These are phyloP conservation scores for Orbilia oligospora DNA, from an alignment of 2,329 filamentous ascomycete genomes.

Conservation along the genomic window DNA sequence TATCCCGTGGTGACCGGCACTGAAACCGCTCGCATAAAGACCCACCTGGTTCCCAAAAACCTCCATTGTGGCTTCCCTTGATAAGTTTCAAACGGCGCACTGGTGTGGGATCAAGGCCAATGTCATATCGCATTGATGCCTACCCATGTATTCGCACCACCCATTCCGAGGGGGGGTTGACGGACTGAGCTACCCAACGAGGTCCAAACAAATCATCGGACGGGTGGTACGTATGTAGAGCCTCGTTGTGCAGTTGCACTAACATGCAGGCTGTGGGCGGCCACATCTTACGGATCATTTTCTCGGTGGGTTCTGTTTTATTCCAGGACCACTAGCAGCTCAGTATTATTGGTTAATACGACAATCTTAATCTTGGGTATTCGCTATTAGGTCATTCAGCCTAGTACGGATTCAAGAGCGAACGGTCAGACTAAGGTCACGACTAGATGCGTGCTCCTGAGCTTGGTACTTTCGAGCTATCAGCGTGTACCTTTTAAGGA, in stretches of 20 bases:
- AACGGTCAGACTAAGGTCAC: constrained; percentile 16
- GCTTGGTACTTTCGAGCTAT: too few relatives aligned
- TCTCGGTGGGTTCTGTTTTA: constrained; percentile 12
- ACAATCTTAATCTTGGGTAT: constrained; percentile 33
- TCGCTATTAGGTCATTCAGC: constrained; percentile 9
- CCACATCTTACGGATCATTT: constrained; percentile 39
- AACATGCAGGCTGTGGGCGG: constrained; percentile 5
- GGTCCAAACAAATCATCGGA: constrained; percentile 12
- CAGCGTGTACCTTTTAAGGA: too few relatives aligned
- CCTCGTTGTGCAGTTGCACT: neutral
- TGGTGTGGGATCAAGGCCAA: constrained; percentile 37
- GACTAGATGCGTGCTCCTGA: neutral
- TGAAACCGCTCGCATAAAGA: constrained; percentile 26
- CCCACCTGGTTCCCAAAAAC: constrained; percentile 16
- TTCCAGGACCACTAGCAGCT: too few relatives aligned
- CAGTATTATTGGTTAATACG: constrained; percentile 2
- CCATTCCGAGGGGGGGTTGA: neutral
- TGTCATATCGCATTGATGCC: constrained; percentile 32
- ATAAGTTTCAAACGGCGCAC: constrained; percentile 46
- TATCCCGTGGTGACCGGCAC: constrained; percentile 22
- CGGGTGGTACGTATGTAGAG: constrained; percentile 13
- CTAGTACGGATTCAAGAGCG: neutral
- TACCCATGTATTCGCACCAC: constrained; percentile 20
- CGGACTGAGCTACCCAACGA: neutral
- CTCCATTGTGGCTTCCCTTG: constrained; percentile 18